Percentiles rank a stretch among this genome's conserved stretches.
Conservation (phyloP, 139 green algal genomes). For the Tetraselmis striata region DNA sequence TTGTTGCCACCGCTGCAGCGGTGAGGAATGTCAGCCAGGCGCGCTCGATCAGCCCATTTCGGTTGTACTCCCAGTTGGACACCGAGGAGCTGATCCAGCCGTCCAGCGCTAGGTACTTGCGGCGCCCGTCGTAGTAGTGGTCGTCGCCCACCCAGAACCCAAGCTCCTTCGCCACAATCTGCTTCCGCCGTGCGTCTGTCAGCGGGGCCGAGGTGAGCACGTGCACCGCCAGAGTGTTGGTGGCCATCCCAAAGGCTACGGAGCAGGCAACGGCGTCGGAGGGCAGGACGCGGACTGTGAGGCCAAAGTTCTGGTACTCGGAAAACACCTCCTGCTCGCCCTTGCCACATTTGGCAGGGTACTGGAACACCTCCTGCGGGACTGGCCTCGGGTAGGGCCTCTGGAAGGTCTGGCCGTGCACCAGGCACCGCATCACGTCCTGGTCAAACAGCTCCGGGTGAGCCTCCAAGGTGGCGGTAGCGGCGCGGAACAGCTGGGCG, state of each 20-base stretch:
- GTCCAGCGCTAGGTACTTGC: neutral
- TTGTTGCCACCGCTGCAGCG: neutral
- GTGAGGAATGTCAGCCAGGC: neutral
- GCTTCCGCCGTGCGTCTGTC: neutral
- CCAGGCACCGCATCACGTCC: neutral
- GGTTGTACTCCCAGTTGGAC: neutral
- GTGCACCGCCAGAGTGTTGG: neutral
- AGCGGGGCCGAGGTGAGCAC: neutral
- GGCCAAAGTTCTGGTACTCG: neutral
- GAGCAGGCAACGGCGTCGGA: neutral
- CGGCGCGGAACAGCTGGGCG: neutral
- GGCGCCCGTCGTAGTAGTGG: neutral
- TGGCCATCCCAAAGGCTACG: neutral
- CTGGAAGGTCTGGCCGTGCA: neutral
- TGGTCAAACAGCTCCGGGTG: neutral
- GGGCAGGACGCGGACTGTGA: neutral
- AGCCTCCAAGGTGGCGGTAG: neutral
- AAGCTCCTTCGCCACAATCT: neutral
- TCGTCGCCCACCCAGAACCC: neutral
- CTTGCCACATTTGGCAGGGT: neutral
- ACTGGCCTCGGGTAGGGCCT: too few species aligned
- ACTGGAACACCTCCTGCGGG: too few species aligned
- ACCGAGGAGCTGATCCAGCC: neutral
- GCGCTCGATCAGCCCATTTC: neutral
- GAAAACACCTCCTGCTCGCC: too few species aligned